Evolutionary conservation across 768 basidiomycete genomes (phyloP).

Genomic region (Nevesoporus exiguus): DNA sequence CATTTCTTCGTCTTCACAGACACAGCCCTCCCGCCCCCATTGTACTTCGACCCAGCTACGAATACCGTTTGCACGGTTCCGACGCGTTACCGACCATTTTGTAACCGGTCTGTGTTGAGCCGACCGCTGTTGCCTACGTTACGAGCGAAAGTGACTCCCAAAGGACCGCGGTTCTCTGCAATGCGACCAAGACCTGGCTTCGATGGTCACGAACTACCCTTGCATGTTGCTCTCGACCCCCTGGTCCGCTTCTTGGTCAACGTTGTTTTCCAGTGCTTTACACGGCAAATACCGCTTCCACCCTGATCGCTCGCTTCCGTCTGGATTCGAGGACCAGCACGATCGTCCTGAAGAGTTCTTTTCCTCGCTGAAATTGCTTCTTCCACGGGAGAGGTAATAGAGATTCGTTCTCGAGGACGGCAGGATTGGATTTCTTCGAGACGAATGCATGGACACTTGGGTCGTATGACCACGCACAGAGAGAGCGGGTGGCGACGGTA

Average conservation of each 20-base stretch:
- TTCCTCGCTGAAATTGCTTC: constrained; percentile 37
- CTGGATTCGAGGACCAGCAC: constrained; percentile 12
- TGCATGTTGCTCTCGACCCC: constrained; percentile 24
- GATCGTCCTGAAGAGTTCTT: constrained; percentile 11
- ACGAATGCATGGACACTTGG: constrained; percentile 7
- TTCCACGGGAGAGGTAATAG: constrained; percentile 48
- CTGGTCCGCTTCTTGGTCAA: constrained; percentile 18
- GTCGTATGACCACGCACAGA: constrained; percentile 24
- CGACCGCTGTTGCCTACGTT: constrained; percentile 1
- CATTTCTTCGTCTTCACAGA: constrained; percentile 20
- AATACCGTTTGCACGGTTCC: constrained; percentile 39
- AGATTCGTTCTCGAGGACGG: constrained; percentile 56
- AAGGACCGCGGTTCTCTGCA: neutral
- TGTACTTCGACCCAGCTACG: constrained; percentile 22
- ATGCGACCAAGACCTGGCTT: constrained; percentile 34
- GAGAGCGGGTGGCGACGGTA: constrained; percentile 13
- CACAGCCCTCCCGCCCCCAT: constrained; percentile 20
- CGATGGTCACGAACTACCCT: constrained; percentile 12
- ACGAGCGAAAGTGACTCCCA: neutral
- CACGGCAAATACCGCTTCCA: constrained; percentile 8
- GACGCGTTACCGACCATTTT: constrained; percentile 15
- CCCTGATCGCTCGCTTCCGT: constrained; percentile 13
- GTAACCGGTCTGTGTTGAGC: constrained; percentile 20
- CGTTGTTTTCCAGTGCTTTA: constrained; percentile 5
- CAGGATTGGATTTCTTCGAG: constrained; percentile 26